A percentile compares a stretch with the other conserved stretches of the same genome.
These are phyloP conservation scores for Candida mesenterica DNA, from an alignment of 1,139 yeast species.

Conservation along the genomic window DNA sequence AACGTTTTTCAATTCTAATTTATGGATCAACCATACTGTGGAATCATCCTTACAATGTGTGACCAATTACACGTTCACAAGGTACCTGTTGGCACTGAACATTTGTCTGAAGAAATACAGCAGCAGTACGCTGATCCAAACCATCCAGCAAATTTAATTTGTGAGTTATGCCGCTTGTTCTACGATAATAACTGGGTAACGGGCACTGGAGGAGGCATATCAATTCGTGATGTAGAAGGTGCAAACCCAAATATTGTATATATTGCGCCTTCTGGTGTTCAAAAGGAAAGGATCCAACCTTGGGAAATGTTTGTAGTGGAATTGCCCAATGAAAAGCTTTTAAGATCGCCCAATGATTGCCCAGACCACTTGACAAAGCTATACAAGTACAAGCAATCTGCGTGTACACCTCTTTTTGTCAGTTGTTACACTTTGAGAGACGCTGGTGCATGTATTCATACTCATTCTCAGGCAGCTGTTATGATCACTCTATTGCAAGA, in stretches of 20 bases:
- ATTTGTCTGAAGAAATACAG: constrained; percentile 1
- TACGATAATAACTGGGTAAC: constrained; percentile 89
- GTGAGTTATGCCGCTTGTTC: constrained; percentile 75
- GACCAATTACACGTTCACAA: neutral
- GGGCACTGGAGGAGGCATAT: constrained; percentile 95
- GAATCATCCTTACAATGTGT: no score
- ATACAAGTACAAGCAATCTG: constrained; percentile 74
- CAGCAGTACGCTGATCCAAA: constrained; percentile 39
- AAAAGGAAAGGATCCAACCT: constrained; percentile 83
- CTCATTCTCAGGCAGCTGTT: constrained; percentile 89
- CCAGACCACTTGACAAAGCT: constrained; percentile 38
- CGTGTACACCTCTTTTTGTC: constrained; percentile 87
- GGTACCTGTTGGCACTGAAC: constrained; percentile 1
- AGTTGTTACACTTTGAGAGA: constrained; percentile 69
- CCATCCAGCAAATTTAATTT: constrained; percentile 85
- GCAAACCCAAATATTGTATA: constrained; percentile 51
- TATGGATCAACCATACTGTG: neutral
- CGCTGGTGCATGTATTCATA: constrained; percentile 94
- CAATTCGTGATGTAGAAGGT: constrained; percentile 61
- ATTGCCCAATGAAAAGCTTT: constrained; percentile 48
- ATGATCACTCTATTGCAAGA: constrained; percentile 69
- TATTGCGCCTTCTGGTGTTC: constrained; percentile 94
- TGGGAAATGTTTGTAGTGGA: constrained; percentile 81
- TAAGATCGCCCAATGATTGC: constrained; percentile 56
- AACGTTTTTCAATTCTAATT: neutral